phyloP scores from a whole-genome alignment of 1,139 yeast species.

The Geotrichum cucujoidarum region DNA sequence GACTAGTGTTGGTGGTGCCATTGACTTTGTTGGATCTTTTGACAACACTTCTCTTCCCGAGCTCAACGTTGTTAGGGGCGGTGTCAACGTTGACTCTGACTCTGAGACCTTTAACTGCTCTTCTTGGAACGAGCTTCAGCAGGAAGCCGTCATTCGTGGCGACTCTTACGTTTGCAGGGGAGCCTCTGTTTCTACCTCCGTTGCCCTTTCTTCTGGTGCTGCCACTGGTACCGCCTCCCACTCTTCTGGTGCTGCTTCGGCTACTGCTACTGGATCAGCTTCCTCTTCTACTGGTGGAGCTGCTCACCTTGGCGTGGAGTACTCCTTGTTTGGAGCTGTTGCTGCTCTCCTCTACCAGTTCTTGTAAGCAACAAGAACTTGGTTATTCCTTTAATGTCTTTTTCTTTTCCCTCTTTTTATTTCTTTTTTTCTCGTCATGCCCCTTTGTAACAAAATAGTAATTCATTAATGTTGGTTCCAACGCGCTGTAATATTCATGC shows the following conservation, averaged over 20 bases:
- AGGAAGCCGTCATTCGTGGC: conserved; percentile 79
- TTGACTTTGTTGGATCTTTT: conserved; percentile 73
- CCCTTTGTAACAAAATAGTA: conserved; percentile 40
- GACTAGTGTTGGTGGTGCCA: conserved; percentile 79
- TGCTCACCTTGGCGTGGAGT: conserved; percentile 32
- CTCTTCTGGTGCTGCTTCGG: conserved; percentile 24
- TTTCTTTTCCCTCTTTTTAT: conserved; percentile 26
- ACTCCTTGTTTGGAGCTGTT: conserved; percentile 33
- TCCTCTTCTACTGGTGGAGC: conserved; percentile 41
- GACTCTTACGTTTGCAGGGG: conserved; percentile 80
- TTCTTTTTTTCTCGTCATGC: conserved; percentile 48
- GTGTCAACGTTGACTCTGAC: conserved; percentile 71
- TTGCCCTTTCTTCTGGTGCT: conserved; percentile 32
- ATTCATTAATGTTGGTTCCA: background rate
- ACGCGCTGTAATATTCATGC: too few species aligned
- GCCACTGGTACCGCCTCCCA: conserved; percentile 23
- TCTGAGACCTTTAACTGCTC: conserved; percentile 76
- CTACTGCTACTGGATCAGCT: conserved; percentile 40
- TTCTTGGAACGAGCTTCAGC: conserved; percentile 52
- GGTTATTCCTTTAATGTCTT: background rate
- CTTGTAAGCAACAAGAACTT: conserved; percentile 11
- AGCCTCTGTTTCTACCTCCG: conserved; percentile 55
- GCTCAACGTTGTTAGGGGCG: conserved; percentile 81
- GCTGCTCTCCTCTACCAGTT: conserved; percentile 37
- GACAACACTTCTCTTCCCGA: conserved; percentile 69